phyloP scores from a whole-genome alignment of 177 flowering plant species.

The Vitis hybrid region DNA sequence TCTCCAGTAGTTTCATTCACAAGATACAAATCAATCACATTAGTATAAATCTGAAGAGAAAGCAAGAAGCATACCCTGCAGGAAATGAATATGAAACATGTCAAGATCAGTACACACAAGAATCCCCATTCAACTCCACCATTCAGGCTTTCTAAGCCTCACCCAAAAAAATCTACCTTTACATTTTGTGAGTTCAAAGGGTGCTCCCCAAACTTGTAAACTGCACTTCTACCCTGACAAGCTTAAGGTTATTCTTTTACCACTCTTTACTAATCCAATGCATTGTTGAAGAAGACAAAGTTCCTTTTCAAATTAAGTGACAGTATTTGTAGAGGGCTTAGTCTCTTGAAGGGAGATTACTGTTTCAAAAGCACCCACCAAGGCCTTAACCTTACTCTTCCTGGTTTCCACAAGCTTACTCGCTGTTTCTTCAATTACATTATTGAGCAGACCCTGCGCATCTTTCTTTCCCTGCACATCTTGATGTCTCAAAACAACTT shows the following conservation, averaged over 20 bases:
- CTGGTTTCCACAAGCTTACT: conserved; percentile 79
- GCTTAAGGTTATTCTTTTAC: conserved; percentile 15
- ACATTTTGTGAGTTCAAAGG: background rate
- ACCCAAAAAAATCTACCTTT: conserved; percentile 8
- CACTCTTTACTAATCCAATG: conserved; percentile 4
- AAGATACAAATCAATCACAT: conserved; percentile 12
- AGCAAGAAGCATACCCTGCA: conserved; percentile 11
- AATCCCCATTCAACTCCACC: conserved; percentile 4
- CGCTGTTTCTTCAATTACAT: conserved; percentile 95
- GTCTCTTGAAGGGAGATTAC: conserved; percentile 85
- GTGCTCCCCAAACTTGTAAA: conserved; percentile 15
- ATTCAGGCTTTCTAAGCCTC: conserved; percentile 9
- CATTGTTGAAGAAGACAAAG: conserved; percentile 8
- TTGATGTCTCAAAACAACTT: conserved; percentile 72
- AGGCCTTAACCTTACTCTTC: conserved; percentile 94
- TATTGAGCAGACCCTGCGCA: conserved; percentile 60
- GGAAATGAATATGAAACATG: conserved; percentile 4
- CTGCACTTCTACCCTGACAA: conserved; percentile 4
- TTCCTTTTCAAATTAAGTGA: conserved; percentile 19
- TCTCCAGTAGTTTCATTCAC: conserved; percentile 12
- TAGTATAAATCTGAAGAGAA: conserved; percentile 4
- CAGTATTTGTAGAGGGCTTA: conserved; percentile 38
- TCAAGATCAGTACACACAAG: conserved; percentile 14
- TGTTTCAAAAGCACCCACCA: conserved; percentile 98
- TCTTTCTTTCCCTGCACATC: conserved; percentile 64